Base-by-base conservation (phyloP, 441 rosid species). In the Isatis lusitanica region DNA sequence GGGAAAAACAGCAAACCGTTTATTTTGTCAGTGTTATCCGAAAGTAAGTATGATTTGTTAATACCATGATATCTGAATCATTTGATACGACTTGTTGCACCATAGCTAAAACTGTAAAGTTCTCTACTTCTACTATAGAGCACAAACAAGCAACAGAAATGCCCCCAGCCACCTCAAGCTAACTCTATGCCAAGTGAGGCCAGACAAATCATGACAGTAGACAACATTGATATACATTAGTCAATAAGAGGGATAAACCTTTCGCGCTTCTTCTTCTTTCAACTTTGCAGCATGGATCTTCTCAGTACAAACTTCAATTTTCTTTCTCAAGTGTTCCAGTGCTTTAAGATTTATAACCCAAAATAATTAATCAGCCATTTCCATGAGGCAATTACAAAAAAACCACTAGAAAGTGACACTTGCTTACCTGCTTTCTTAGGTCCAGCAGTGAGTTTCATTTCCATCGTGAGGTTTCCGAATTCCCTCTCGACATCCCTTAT, bases 361-460 rank as follows among this genome's bases (percentile, higher is more conserved):
- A 84, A 7, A 68, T 39, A 75, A 59, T 10, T 9, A 78, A 58
- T 55, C 68, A 2, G 55, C 75, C 26, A 3, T 61, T 26, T 43
- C 21, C 62, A 65, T 21, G 51, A 3, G 43, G 33, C 40, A 74
- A 71, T 44, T 21, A 40, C 28, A n/a, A 59, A n/a, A 59, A 18
- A 70, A 72, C 28, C 40, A 21, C 18, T 40, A 60, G 6, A 42
- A 3, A 36, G 0, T 68, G 66, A 21, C 16, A 57, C 21, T 42
- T 15, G 31, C 81, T 53, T 80, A 94, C 97, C 98, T 76, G 95
- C 98, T 63, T 86, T 92, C 77, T 95, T 92, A 42, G 98, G 98
- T 44, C 99, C 98, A 58, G 98, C 88, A 0, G 97, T 95, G 77
- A 94, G 97, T 78, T 95, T 95, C 93, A 95, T 82, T 74, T 95